A percentile compares a stretch with the other conserved stretches of the same genome.
These are phyloP conservation scores for Aspergillus fischeri DNA, from an alignment of 2,329 filamentous ascomycete species.

Conservation along the genomic window DNA sequence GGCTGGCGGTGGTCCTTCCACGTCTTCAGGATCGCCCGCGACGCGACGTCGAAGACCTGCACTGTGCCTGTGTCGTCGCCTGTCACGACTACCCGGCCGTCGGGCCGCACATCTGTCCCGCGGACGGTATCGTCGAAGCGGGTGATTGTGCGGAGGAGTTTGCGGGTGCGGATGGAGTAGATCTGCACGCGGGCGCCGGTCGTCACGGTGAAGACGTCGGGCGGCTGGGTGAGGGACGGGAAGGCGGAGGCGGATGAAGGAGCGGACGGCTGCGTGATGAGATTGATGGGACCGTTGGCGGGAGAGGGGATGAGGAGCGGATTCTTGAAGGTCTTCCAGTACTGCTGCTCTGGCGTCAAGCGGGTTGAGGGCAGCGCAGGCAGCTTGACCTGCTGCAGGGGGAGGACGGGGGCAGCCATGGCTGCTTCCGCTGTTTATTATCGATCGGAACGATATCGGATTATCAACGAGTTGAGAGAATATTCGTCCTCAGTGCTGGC, in stretches of 20 bases:
- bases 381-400: constrained; percentile 75
- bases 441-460: too few species aligned
- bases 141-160: constrained; percentile 88
- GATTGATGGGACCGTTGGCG: constrained; percentile 81
- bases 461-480: too few species aligned
- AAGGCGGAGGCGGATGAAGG: constrained; percentile 42
- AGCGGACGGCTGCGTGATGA: constrained; percentile 69
- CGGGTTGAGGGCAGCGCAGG: constrained; percentile 71
- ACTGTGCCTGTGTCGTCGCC: constrained; percentile 89
- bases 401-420: constrained; percentile 85
- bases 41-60: constrained; percentile 90
- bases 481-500: background rate
- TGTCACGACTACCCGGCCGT: constrained; percentile 84
- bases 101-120: constrained; percentile 79
- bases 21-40: constrained; percentile 87
- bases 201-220: constrained; percentile 78
- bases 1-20: constrained; percentile 94
- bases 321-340: constrained; percentile 95
- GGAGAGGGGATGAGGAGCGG: constrained; percentile 86
- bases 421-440: constrained; percentile 8
- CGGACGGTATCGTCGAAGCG: constrained; percentile 89
- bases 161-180: constrained; percentile 86
- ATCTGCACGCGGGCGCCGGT: constrained; percentile 90
- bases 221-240: constrained; percentile 44
- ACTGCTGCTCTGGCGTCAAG: constrained; percentile 85